Percentiles rank a stretch among this genome's conserved stretches.
Evolutionary conservation across 805 yeast genomes (phyloP).

Genomic region (Danielozyma ontarioensis): DNA sequence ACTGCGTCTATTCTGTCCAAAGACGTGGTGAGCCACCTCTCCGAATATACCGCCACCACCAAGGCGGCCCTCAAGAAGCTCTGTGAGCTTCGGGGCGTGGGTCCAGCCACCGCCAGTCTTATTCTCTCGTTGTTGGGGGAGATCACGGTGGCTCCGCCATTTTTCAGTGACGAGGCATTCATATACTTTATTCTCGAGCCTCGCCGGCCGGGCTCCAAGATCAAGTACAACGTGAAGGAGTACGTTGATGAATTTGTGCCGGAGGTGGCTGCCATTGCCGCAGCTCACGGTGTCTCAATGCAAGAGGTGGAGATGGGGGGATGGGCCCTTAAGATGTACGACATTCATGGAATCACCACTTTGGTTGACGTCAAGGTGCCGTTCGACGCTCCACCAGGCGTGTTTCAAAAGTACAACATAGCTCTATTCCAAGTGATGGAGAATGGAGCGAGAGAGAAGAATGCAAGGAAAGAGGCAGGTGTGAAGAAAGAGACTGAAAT

Average conservation of each 20-base stretch:
- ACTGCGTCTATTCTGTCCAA: neutral
- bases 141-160: slow-evolving; percentile 34
- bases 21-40: too few species aligned
- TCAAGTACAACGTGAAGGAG: slow-evolving; percentile 40
- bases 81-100: slow-evolving; percentile 41
- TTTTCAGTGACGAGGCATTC: slow-evolving; percentile 47
- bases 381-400: slow-evolving; percentile 10
- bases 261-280: neutral
- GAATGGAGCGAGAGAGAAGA: neutral
- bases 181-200: slow-evolving; percentile 26
- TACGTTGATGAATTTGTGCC: slow-evolving; percentile 32
- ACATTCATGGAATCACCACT: slow-evolving; percentile 17
- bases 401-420: slow-evolving; percentile 3
- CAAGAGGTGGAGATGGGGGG: slow-evolving; percentile 27
- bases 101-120: slow-evolving; percentile 48
- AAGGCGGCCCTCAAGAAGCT: slow-evolving; percentile 22
- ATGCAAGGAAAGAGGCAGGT: slow-evolving; percentile 1
- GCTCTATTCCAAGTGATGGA: too few species aligned
- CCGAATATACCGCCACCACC: slow-evolving; percentile 13
- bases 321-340: slow-evolving; percentile 32
- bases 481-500: slow-evolving; percentile 1
- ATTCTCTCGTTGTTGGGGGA: slow-evolving; percentile 29
- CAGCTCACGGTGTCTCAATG: neutral
- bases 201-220: slow-evolving; percentile 18
- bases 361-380: slow-evolving; percentile 19